phyloP scores from a whole-genome alignment of 768 basidiomycete species.

The Termitomyces sp. region DNA sequence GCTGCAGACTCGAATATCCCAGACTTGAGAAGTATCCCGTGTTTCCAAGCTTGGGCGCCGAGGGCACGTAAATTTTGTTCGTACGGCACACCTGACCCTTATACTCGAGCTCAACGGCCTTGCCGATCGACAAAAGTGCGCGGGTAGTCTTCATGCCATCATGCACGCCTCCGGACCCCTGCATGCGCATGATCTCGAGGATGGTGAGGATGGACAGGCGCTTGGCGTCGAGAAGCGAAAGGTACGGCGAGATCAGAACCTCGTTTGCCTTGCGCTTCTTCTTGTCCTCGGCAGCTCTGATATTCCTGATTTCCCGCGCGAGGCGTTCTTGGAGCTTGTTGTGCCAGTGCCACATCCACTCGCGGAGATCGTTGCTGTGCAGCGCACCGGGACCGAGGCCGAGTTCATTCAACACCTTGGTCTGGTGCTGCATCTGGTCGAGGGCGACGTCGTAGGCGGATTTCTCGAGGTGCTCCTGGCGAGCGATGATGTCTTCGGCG shows the following conservation, averaged over 20 bases:
- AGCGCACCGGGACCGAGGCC: conserved; percentile 45
- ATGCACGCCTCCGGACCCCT: conserved; percentile 68
- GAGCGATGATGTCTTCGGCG: conserved; percentile 59
- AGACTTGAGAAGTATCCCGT: conserved; percentile 48
- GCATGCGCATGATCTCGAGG: conserved; percentile 79
- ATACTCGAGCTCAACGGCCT: conserved; percentile 86
- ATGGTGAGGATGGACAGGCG: conserved; percentile 86
- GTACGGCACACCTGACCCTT: conserved; percentile 74
- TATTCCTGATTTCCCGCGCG: conserved; percentile 42
- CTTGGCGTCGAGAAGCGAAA: conserved; percentile 67
- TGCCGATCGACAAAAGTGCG: conserved; percentile 74
- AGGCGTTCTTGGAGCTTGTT: conserved; percentile 46
- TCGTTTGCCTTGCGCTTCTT: not conserved
- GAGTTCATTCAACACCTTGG: conserved; percentile 49
- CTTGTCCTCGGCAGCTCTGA: conserved; percentile 30
- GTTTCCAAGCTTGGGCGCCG: conserved; percentile 20
- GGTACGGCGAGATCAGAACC: conserved; percentile 54
- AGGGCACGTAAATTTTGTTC: conserved; percentile 49
- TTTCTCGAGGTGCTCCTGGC: conserved; percentile 79
- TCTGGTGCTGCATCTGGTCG: conserved; percentile 61
- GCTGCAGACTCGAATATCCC: conserved; percentile 57
- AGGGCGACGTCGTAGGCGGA: conserved; percentile 83
- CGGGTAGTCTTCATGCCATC: conserved; percentile 89
- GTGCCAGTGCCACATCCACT: conserved; percentile 90
- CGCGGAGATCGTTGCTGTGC: conserved; percentile 47